phyloP scores from a whole-genome alignment of 2,329 filamentous ascomycete species.

The Colletotrichum ledebouriae region DNA sequence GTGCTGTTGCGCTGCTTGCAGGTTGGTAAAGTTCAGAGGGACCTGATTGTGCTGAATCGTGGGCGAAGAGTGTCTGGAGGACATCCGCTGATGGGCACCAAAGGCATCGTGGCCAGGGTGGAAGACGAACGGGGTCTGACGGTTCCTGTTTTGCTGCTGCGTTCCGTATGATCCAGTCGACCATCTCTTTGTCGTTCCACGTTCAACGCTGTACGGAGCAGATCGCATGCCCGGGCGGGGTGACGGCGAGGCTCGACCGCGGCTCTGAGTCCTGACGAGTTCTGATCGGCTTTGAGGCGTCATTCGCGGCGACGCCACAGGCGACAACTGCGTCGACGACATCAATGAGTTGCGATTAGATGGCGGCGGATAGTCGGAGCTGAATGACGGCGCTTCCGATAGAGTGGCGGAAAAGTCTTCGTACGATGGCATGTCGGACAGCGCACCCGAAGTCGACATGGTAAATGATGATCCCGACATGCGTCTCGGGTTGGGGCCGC shows the following conservation, averaged over 20 bases:
- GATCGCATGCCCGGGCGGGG: conserved; percentile 77
- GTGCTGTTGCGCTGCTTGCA: conserved; percentile 68
- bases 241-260: conserved; percentile 79
- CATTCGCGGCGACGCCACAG: conserved; percentile 78
- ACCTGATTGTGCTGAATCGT: conserved; percentile 61
- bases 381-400: conserved; percentile 77
- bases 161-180: conserved; percentile 81
- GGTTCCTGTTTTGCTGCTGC: conserved; percentile 61
- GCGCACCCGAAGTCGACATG: conserved; percentile 74
- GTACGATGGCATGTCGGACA: conserved; percentile 78
- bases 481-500: conserved; percentile 68
- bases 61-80: conserved; percentile 66
- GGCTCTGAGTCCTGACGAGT: conserved; percentile 73
- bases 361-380: conserved; percentile 74
- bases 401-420: conserved; percentile 77
- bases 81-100: conserved; percentile 68
- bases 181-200: conserved; percentile 78
- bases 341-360: conserved; percentile 79
- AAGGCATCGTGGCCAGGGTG: conserved; percentile 72
- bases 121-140: conserved; percentile 73
- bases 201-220: conserved; percentile 79
- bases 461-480: conserved; percentile 82
- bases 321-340: conserved; percentile 78
- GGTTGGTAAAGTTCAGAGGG: conserved; percentile 67
- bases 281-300: conserved; percentile 72